These are phyloP conservation scores for Schizothecium vesticola DNA, from an alignment of 495 filamentous ascomycete genomes.

Conservation along the genomic window DNA sequence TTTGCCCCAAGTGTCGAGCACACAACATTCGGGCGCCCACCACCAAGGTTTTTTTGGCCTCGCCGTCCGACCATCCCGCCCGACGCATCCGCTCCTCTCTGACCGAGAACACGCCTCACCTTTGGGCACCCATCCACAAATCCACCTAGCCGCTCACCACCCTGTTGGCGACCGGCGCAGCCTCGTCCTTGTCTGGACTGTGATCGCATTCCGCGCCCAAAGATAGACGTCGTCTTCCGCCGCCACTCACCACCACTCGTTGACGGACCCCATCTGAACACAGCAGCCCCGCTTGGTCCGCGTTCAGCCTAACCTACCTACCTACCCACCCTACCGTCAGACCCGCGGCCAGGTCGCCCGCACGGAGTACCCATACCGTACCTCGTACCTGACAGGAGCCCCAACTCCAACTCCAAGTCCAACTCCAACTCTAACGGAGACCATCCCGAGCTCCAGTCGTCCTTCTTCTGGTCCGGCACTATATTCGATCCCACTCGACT, in stretches of 20 bases:
- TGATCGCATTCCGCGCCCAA: slow-evolving; percentile 29
- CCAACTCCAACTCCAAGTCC: background rate
- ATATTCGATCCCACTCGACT: slow-evolving; percentile 6
- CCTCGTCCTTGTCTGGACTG: background rate
- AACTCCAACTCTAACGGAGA: background rate
- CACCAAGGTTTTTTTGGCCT: background rate
- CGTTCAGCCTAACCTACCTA: slow-evolving; percentile 1
- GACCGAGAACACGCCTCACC: background rate
- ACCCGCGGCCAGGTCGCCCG: slow-evolving; percentile 4
- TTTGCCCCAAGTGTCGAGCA: background rate
- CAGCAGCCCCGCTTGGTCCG: slow-evolving; percentile 15
- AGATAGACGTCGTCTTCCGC: background rate
- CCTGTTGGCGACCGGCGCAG: background rate
- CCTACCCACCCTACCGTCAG: slow-evolving; percentile 9
- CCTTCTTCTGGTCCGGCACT: background rate
- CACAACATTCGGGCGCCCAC: slow-evolving; percentile 3
- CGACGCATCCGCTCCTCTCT: background rate
- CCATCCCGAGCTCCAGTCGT: background rate
- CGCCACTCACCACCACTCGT: slow-evolving; percentile 9
- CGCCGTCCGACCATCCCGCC: background rate
- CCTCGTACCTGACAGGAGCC: slow-evolving; percentile 19
- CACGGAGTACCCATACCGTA: background rate
- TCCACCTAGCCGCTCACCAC: background rate
- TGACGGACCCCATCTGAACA: background rate
- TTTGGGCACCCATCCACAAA: background rate